Percentiles rank a stretch among this genome's conserved stretches.
phyloP scores from a whole-genome alignment of 495 filamentous ascomycete genomes.

The Lasiosphaeriaceae sp. region DNA sequence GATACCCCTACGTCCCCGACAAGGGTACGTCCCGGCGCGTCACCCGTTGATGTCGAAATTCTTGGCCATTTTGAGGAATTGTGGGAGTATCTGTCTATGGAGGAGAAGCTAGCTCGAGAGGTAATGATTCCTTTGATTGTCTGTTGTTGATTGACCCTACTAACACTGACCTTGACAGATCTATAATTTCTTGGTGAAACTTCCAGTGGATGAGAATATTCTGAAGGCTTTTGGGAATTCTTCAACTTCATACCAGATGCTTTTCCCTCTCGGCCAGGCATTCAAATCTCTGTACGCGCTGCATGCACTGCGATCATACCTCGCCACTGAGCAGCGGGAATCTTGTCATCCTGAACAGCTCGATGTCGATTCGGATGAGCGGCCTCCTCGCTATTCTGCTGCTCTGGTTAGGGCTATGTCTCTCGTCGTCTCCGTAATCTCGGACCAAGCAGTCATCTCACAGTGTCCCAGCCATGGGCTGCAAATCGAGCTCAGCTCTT shows the following conservation, averaged over 20 bases:
- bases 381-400: slow-evolving; percentile 22
- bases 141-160: not conserved
- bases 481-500: slow-evolving; percentile 36
- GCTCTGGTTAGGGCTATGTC: slow-evolving; percentile 35
- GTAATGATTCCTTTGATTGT: slow-evolving; percentile 30
- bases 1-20: slow-evolving; percentile 28
- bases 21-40: slow-evolving; percentile 37
- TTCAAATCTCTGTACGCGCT: slow-evolving; percentile 74
- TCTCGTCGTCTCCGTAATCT: slow-evolving; percentile 46
- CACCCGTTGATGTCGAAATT: slow-evolving; percentile 67
- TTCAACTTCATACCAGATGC: slow-evolving; percentile 46
- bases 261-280: slow-evolving; percentile 67
- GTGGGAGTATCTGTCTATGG: slow-evolving; percentile 74
- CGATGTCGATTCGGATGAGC: not conserved
- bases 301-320: slow-evolving; percentile 54
- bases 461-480: slow-evolving; percentile 36
- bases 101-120: slow-evolving; percentile 66
- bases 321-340: slow-evolving; percentile 26
- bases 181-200: slow-evolving; percentile 67
- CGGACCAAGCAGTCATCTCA: slow-evolving; percentile 36
- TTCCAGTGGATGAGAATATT: slow-evolving; percentile 64
- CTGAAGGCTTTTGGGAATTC: slow-evolving; percentile 55
- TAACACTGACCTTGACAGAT: slow-evolving; percentile 44
- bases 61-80: slow-evolving; percentile 81
- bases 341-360: not conserved